Conservation (phyloP, 768 basidiomycete genomes). For the Arthromyces matolae region DNA sequence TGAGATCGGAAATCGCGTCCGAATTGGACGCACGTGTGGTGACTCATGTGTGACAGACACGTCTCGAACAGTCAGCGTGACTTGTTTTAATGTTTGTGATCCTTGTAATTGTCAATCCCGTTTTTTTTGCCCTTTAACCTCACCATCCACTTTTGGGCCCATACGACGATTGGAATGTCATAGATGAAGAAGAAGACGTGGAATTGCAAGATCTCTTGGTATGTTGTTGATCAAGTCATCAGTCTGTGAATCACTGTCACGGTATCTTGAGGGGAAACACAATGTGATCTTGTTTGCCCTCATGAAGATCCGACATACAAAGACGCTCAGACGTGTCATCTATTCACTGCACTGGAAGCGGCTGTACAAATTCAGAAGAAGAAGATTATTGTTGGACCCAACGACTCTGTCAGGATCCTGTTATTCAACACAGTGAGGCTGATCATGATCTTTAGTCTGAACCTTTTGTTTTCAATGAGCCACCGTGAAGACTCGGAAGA, state of each 20-base stretch:
- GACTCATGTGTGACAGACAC: constrained; percentile 19
- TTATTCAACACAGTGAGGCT: constrained; percentile 86
- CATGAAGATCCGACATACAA: constrained; percentile 63
- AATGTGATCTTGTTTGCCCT: constrained; percentile 87
- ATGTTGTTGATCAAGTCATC: constrained; percentile 13
- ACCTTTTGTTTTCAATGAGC: constrained; percentile 1
- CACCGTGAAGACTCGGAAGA: constrained; percentile 37
- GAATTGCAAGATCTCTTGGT: constrained; percentile 73
- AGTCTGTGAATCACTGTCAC: background rate
- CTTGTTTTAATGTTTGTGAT: background rate
- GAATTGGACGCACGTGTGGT: constrained; percentile 5
- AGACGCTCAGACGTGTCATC: constrained; percentile 66
- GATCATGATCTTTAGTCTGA: constrained; percentile 1
- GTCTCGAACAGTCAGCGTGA: background rate
- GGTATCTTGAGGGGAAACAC: constrained; percentile 70
- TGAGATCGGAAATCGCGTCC: background rate
- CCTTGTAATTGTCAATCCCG: background rate
- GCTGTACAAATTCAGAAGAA: constrained; percentile 86
- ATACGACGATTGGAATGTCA: constrained; percentile 77
- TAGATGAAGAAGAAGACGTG: constrained; percentile 80
- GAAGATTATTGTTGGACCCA: constrained; percentile 86
- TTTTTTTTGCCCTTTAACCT: too few species aligned
- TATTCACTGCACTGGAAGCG: constrained; percentile 76
- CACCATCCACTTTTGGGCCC: too few species aligned
- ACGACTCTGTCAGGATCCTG: constrained; percentile 85